A percentile compares a stretch with the other conserved stretches of the same genome.
phyloP scores from a whole-genome alignment of 2,329 filamentous ascomycete species.

The Allantophomopsis cytisporea region DNA sequence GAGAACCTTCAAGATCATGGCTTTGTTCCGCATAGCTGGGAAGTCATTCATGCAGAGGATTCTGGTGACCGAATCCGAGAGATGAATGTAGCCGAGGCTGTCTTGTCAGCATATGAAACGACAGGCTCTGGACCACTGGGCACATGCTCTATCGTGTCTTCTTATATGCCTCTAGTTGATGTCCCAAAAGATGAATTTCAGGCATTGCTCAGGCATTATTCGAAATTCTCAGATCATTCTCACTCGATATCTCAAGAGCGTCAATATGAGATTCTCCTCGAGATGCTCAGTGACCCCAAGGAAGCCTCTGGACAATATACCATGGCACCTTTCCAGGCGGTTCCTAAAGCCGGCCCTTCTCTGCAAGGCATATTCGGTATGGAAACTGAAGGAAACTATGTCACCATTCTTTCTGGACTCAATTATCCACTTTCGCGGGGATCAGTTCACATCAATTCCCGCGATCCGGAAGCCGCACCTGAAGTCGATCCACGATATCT shows the following conservation, averaged over 20 bases:
- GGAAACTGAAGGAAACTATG: constrained; percentile 5
- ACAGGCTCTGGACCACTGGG: constrained; percentile 5
- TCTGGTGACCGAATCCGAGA: constrained; percentile 2
- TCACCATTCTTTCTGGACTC: constrained; percentile 19
- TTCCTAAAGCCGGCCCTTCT: constrained; percentile 4
- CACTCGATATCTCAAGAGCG: constrained; percentile 2
- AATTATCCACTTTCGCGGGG: constrained; percentile 25
- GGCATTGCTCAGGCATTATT: too few relatives aligned
- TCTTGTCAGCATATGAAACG: constrained; percentile 5
- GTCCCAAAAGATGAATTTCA: too few relatives aligned
- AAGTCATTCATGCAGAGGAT: constrained; percentile 1
- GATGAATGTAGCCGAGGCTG: constrained; percentile 4
- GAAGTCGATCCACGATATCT: constrained; percentile 26
- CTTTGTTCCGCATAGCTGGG: constrained; percentile 11
- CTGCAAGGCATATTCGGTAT: constrained; percentile 5
- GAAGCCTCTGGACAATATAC: constrained; percentile 6
- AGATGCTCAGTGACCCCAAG: constrained; percentile 3
- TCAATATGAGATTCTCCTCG: constrained; percentile 3
- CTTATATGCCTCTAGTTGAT: constrained; percentile 5
- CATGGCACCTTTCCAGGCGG: constrained; percentile 6
- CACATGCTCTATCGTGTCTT: constrained; percentile 4
- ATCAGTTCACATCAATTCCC: constrained; percentile 22
- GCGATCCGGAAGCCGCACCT: constrained; percentile 19
- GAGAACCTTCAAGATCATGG: constrained; percentile 26
- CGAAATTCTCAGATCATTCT: neutral